Evolutionary conservation across 148 eudicot species (phyloP), one percentile per base, ranked within the genome.

Genomic region (Chenopodium quinoa): DNA sequence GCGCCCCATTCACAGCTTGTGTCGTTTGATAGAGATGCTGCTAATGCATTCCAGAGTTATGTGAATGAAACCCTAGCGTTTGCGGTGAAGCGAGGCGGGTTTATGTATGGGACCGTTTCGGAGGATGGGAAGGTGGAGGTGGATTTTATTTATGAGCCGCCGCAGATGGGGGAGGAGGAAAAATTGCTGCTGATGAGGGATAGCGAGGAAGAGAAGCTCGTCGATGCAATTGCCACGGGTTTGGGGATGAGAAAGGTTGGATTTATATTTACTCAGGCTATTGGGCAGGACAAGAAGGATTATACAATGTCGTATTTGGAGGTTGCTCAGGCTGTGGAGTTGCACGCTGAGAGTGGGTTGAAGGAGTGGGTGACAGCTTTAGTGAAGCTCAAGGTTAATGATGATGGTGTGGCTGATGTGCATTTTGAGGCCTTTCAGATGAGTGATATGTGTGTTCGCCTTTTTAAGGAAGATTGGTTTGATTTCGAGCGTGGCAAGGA

Each of bases 361-460:
- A 91, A 96, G 83, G 98, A 96, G 89, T 96, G 99, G 99, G 99
- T 96, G 32, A 96, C 98, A 5, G 99, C 95, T 0, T 75, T 96
- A 68, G 99, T 96, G 85, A 93, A 96, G 85, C 80, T 94, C 71
- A 86, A 95, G 87, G 98, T 93, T 90, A 92, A 93, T 29, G 98
- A 93, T 78, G 95, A 92, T 58, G 98, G 97, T 29, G 91, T 81
- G 20, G 91, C 94, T 1, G 98, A 92, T 83, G 99, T 96, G 65
- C 98, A 93, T 80, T 96, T 96, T 47, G 99, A 93, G 93, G 99
- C 98, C 3, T 96, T 96, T 87, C 99, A 96, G 86, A 88, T 96
- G 98, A 93, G 99, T 87, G 99, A 96, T 85, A 88, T 93, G 94
- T 91, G 99, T 84, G 86, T 96, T 71, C 89, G 93, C 85, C 83